A percentile compares a stretch with the other conserved stretches of the same genome.
Evolutionary conservation across 352 stramenopile species (phyloP).

Genomic region (Pelagophyceae sp.): DNA sequence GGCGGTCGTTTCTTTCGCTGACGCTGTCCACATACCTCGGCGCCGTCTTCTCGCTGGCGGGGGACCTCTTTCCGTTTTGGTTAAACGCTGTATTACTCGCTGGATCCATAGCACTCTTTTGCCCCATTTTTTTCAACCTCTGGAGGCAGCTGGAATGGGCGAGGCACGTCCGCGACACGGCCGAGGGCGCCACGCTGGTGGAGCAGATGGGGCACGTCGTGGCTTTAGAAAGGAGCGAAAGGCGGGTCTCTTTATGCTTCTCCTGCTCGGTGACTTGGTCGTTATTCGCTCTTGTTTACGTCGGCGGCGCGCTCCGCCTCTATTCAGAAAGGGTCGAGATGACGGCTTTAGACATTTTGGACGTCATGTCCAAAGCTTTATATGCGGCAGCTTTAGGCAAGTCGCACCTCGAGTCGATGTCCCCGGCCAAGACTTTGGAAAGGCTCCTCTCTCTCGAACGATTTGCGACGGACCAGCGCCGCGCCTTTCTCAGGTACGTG

Average conservation of each 20-base stretch:
- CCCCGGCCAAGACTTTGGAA: neutral
- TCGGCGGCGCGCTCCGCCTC: neutral
- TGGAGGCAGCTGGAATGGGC: no score
- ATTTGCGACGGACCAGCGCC: neutral
- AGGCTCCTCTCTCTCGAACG: neutral
- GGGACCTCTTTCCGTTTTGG: no score
- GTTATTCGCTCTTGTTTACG: neutral
- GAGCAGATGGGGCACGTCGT: no score
- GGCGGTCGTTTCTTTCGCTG: no score
- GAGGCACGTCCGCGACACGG: no score
- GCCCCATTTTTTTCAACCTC: no score
- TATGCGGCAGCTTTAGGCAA: neutral
- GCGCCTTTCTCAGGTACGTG: neutral
- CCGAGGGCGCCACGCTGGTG: no score
- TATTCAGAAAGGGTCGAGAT: neutral
- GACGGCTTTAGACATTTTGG: neutral
- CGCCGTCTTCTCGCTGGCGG: no score
- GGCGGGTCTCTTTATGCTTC: neutral
- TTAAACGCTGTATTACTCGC: no score
- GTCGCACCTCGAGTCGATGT: neutral
- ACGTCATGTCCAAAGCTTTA: neutral
- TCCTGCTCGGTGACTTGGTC: neutral
- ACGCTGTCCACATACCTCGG: no score
- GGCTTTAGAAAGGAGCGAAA: no score
- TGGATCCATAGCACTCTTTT: no score